A percentile compares a stretch with the other conserved stretches of the same genome.
These are phyloP conservation scores for Sphagnum fallax DNA, from an alignment of 228 moss, liverwort and hornwort genomes.

Conservation along the genomic window DNA sequence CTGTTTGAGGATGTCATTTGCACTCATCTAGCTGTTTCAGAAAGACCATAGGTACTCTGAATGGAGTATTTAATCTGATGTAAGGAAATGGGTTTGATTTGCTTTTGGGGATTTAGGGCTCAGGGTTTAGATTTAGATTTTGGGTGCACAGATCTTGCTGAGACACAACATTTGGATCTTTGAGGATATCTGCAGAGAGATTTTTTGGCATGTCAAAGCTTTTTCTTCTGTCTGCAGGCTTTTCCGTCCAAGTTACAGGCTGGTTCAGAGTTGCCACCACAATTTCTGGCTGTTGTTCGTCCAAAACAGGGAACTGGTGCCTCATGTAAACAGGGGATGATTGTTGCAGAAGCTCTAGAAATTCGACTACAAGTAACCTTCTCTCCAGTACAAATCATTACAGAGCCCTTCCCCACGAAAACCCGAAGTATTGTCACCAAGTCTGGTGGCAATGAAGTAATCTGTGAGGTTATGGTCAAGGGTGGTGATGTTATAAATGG, in stretches of 20 bases:
- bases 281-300: slow-evolving; percentile 42
- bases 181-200: too few species aligned
- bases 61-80: too few species aligned
- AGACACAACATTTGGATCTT: too few species aligned
- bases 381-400: slow-evolving; percentile 1
- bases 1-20: too few species aligned
- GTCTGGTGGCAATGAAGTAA: neutral
- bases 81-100: too few species aligned
- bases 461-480: slow-evolving; percentile 4
- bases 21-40: too few species aligned
- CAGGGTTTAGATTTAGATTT: too few species aligned
- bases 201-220: too few species aligned
- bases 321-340: slow-evolving; percentile 30
- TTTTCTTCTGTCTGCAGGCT: slow-evolving; percentile 13
- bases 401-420: neutral
- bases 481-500: slow-evolving; percentile 14
- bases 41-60: too few species aligned
- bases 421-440: neutral
- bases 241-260: slow-evolving; percentile 30
- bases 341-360: slow-evolving; percentile 16
- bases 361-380: slow-evolving; percentile 17
- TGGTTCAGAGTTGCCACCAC: slow-evolving; percentile 20
- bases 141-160: too few species aligned
- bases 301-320: slow-evolving; percentile 27
- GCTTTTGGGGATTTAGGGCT: too few species aligned